phyloP scores from a whole-genome alignment of 2,329 filamentous ascomycete genomes.

The Arthrobotrys conoides region DNA sequence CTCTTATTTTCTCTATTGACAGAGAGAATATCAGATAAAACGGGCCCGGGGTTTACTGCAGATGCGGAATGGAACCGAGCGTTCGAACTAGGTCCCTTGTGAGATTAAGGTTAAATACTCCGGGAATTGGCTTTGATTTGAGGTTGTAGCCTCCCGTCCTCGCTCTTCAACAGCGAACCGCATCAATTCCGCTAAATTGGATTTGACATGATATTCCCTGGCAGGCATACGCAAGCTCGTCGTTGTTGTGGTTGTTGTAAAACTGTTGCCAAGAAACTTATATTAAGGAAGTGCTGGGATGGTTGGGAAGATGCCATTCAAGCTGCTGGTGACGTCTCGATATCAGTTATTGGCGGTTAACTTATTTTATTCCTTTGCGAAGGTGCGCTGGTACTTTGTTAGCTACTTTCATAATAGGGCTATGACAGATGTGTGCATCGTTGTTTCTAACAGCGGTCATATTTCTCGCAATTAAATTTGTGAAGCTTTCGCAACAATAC shows the following conservation, averaged over 20 bases:
- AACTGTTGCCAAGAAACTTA: conserved; percentile 36
- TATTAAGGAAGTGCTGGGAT: conserved; percentile 26
- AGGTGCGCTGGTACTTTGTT: neutral
- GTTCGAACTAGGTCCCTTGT: conserved; percentile 38
- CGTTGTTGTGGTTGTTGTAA: conserved; percentile 37
- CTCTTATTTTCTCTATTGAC: neutral
- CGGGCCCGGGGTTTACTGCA: neutral
- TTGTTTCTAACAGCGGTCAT: neutral
- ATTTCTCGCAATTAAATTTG: neutral
- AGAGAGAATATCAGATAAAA: conserved; percentile 28
- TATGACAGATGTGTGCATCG: neutral
- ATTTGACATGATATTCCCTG: conserved; percentile 18
- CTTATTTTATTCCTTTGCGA: neutral
- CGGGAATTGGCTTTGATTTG: conserved; percentile 4
- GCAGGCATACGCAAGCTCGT: conserved; percentile 47
- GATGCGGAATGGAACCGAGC: conserved; percentile 39
- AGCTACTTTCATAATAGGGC: neutral
- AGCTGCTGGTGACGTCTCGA: conserved; percentile 27
- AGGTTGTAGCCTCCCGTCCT: conserved; percentile 29
- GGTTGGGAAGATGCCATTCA: conserved; percentile 30
- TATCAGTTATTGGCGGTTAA: conserved; percentile 16
- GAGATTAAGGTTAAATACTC: conserved; percentile 50
- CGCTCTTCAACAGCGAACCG: conserved; percentile 22
- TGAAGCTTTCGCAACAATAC: neutral
- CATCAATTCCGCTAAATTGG: conserved; percentile 36